phyloP scores from a whole-genome alignment of 371 early-diverging fungal species.

The Parasitella parasitica region DNA sequence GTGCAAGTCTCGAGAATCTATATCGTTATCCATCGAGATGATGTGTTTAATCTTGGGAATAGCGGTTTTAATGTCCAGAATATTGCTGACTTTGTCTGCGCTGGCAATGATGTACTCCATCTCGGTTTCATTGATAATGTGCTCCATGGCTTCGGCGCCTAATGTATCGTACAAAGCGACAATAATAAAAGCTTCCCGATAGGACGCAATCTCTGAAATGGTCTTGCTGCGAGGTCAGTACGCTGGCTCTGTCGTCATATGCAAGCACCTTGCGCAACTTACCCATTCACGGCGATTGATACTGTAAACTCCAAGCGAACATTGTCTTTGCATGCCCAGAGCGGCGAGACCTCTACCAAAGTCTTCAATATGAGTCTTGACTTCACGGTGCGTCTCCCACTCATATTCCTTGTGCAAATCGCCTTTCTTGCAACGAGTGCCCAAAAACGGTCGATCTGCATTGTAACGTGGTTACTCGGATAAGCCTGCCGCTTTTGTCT shows the following conservation, averaged over 20 bases:
- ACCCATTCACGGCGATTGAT: conserved; percentile 91
- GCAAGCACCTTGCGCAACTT: no score
- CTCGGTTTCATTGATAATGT: conserved; percentile 84
- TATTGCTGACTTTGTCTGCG: conserved; percentile 65
- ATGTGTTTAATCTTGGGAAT: conserved; percentile 68
- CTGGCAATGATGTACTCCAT: conserved; percentile 78
- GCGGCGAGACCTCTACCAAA: conserved; percentile 58
- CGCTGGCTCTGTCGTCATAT: not conserved
- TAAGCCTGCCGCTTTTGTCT: no score
- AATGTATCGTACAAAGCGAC: conserved; percentile 88
- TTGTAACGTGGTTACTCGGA: no score
- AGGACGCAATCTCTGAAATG: conserved; percentile 78
- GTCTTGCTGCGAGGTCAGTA: conserved; percentile 23
- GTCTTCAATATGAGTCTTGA: conserved; percentile 52
- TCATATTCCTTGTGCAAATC: conserved; percentile 56
- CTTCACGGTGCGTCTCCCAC: conserved; percentile 59
- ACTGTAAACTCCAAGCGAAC: conserved; percentile 73
- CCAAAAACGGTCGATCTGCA: conserved; percentile 49
- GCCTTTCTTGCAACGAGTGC: conserved; percentile 49
- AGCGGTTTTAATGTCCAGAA: conserved; percentile 66
- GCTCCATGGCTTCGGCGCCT: conserved; percentile 85
- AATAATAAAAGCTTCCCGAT: conserved; percentile 61
- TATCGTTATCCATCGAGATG: conserved; percentile 74
- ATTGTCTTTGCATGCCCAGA: conserved; percentile 37
- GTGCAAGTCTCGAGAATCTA: conserved; percentile 43